These are phyloP conservation scores for Hypoxylon sp. DNA, from an alignment of 2,329 filamentous ascomycete genomes.

Conservation along the genomic window DNA sequence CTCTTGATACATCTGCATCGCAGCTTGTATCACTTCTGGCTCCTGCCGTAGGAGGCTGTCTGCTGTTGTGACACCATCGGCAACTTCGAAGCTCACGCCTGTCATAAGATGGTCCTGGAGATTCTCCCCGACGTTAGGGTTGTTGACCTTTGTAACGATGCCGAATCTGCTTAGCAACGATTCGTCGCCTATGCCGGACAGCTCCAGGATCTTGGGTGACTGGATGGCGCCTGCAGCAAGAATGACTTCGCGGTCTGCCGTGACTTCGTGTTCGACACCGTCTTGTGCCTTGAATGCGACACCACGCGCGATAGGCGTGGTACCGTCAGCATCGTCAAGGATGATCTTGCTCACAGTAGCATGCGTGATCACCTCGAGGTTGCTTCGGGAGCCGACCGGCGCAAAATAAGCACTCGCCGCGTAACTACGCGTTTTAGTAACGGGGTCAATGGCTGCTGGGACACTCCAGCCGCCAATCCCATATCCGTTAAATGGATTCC, in stretches of 20 bases:
- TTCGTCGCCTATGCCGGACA: slow-evolving; percentile 55
- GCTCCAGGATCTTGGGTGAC: slow-evolving; percentile 55
- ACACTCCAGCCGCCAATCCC: neutral
- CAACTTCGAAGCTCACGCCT: slow-evolving; percentile 44
- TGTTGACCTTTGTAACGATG: slow-evolving; percentile 50
- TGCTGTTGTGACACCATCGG: slow-evolving; percentile 31
- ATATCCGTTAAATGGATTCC: neutral
- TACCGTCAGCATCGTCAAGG: neutral
- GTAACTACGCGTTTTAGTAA: slow-evolving; percentile 29
- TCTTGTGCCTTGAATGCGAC: neutral
- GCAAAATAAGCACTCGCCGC: slow-evolving; percentile 42
- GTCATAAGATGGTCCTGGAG: slow-evolving; percentile 53
- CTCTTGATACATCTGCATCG: slow-evolving; percentile 23
- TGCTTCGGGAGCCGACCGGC: slow-evolving; percentile 18
- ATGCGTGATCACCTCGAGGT: neutral
- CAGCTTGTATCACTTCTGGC: slow-evolving; percentile 20
- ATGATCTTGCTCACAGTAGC: neutral
- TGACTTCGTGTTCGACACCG: neutral
- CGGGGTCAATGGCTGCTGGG: neutral
- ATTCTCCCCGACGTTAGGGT: slow-evolving; percentile 54
- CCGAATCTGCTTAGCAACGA: slow-evolving; percentile 49
- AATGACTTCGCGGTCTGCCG: slow-evolving; percentile 44
- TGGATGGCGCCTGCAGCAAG: slow-evolving; percentile 55
- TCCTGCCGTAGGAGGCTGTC: slow-evolving; percentile 30
- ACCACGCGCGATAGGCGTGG: neutral